Conservation (phyloP, 495 filamentous ascomycete species). For the Penicillium verhagenii region DNA sequence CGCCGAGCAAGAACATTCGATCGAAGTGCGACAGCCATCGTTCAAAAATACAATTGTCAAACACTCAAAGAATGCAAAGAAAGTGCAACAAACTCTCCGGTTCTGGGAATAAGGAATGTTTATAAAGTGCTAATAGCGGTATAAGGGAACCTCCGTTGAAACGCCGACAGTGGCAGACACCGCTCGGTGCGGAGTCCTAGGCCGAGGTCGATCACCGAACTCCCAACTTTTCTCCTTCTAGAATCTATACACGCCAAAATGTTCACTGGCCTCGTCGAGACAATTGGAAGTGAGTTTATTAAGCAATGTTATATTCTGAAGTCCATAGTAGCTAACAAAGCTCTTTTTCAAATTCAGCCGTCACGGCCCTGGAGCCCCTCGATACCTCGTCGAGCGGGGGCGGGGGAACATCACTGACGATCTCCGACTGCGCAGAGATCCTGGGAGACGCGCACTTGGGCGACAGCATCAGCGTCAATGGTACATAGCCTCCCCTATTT, state of each 20-base stretch:
- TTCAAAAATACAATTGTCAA: conserved; percentile 1
- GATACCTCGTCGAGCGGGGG: conserved; percentile 66
- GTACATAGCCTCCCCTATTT: conserved; percentile 47
- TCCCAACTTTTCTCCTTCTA: conserved; percentile 11
- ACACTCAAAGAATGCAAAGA: neutral
- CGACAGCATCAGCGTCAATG: conserved; percentile 92
- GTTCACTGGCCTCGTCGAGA: conserved; percentile 98
- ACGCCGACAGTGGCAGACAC: conserved; percentile 37
- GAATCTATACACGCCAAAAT: conserved; percentile 50
- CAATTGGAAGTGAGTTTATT: conserved; percentile 76
- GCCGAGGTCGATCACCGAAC: conserved; percentile 35
- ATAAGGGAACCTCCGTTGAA: conserved; percentile 31
- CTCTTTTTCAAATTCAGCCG: conserved; percentile 54
- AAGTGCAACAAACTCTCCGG: conserved; percentile 3
- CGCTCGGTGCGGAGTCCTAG: conserved; percentile 26
- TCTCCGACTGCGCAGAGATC: conserved; percentile 70
- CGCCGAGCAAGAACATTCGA: conserved; percentile 28
- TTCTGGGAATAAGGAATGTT: conserved; percentile 2
- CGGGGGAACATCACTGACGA: conserved; percentile 86
- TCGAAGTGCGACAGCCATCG: conserved; percentile 28
- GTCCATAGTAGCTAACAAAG: conserved; percentile 10
- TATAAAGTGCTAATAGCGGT: conserved; percentile 17
- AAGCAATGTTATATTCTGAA: neutral
- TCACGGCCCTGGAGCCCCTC: conserved; percentile 75
- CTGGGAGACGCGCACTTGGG: conserved; percentile 81